These are phyloP conservation scores for Dissophora globulifera DNA, from an alignment of 192 early-diverging fungal genomes.

Conservation along the genomic window DNA sequence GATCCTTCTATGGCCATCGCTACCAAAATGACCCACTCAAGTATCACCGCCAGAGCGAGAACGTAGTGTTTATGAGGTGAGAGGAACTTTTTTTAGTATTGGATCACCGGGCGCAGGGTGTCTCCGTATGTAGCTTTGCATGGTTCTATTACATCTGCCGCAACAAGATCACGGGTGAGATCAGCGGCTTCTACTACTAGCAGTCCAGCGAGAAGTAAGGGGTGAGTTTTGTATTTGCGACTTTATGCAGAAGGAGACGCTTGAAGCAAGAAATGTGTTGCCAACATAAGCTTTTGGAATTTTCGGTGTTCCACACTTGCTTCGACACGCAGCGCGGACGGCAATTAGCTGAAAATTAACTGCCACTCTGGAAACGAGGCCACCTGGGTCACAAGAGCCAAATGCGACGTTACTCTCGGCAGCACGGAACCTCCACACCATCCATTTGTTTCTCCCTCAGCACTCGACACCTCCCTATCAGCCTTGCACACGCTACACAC, in stretches of 20 bases:
- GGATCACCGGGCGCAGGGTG: slow-evolving; percentile 80
- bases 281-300: no score
- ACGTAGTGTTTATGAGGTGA: slow-evolving; percentile 90
- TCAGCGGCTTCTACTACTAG: slow-evolving; percentile 76
- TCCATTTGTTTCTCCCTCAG: background rate
- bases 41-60: slow-evolving; percentile 60
- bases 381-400: no score
- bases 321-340: no score
- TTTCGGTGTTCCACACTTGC: no score
- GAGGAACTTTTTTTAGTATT: slow-evolving; percentile 92
- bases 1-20: slow-evolving; percentile 10
- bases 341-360: no score
- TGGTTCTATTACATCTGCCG: slow-evolving; percentile 91
- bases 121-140: slow-evolving; percentile 87
- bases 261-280: no score
- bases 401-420: background rate
- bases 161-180: slow-evolving; percentile 66
- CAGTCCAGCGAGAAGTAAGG: slow-evolving; percentile 63
- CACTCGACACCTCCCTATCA: no score
- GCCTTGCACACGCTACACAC: no score
- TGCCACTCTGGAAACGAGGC: no score
- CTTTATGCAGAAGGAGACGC: no score
- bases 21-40: slow-evolving; percentile 53
- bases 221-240: no score
- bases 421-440: background rate